Conservation (phyloP, 495 filamentous ascomycete genomes). For the Talaromyces nanjingensis region DNA sequence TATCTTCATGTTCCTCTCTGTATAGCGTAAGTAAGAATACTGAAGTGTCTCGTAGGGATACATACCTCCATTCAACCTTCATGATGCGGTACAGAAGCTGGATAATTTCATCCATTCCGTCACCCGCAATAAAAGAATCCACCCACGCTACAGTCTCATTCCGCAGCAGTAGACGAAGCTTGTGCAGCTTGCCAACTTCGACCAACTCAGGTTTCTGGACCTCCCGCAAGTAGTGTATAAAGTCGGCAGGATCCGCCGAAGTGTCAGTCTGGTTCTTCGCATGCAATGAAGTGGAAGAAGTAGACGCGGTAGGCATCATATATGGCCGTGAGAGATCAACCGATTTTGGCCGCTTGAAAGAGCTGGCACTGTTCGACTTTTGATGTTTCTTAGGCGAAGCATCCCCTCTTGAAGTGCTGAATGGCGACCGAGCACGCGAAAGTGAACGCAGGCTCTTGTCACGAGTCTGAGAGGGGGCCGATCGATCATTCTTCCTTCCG, state of each 20-base stretch:
- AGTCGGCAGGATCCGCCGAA: slow-evolving; percentile 62
- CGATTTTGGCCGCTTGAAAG: slow-evolving; percentile 34
- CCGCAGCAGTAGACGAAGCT: slow-evolving; percentile 79
- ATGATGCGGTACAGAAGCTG: slow-evolving; percentile 81
- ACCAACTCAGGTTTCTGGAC: slow-evolving; percentile 71
- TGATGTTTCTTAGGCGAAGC: slow-evolving; percentile 53
- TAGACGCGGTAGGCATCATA: slow-evolving; percentile 36
- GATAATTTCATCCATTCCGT: slow-evolving; percentile 89
- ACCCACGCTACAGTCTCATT: slow-evolving; percentile 97
- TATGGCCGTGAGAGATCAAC: slow-evolving; percentile 40
- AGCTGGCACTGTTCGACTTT: slow-evolving; percentile 37
- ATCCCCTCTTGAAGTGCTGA: slow-evolving; percentile 61
- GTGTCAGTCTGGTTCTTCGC: slow-evolving; percentile 37
- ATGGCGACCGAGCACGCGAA: slow-evolving; percentile 62
- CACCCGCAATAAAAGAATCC: slow-evolving; percentile 77
- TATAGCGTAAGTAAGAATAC: slow-evolving; percentile 13
- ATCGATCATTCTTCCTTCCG: slow-evolving; percentile 20
- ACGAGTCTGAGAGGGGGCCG: slow-evolving; percentile 10
- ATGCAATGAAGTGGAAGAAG: slow-evolving; percentile 34
- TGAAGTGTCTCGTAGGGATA: slow-evolving; percentile 12
- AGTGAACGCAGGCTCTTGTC: slow-evolving; percentile 52
- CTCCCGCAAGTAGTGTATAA: slow-evolving; percentile 71
- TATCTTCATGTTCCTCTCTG: slow-evolving; percentile 95
- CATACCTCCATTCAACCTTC: slow-evolving; percentile 92
- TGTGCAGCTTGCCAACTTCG: slow-evolving; percentile 91